These are phyloP conservation scores for Larix sibirica DNA, from an alignment of 83 land plant species.

Conservation along the genomic window DNA sequence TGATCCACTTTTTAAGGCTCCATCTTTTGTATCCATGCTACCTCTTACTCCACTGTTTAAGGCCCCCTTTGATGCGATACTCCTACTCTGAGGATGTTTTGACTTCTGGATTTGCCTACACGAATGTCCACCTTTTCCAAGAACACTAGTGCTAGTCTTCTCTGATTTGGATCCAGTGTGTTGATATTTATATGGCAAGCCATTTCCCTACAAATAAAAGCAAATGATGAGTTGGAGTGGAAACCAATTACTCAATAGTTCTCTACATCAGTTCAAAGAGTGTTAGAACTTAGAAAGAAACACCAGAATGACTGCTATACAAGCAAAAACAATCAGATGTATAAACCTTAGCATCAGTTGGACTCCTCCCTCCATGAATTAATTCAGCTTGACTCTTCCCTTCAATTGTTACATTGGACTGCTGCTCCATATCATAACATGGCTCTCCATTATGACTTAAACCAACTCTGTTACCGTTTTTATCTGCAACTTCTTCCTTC, in stretches of 20 bases:
- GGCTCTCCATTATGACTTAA: not conserved
- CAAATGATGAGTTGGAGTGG: not conserved
- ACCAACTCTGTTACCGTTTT: not conserved
- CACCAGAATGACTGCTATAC: not conserved
- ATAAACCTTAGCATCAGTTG: not conserved
- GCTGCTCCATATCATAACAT: not conserved
- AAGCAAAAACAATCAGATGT: not conserved
- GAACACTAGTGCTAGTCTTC: not conserved
- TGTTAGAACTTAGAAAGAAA: too few relatives aligned
- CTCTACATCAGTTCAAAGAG: not conserved
- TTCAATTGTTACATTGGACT: not conserved
- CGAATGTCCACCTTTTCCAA: not conserved
- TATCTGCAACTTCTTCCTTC: not conserved
- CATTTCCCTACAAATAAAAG: not conserved
- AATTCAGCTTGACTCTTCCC: not conserved
- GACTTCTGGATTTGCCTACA: not conserved
- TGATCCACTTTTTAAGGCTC: not conserved
- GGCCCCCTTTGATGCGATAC: not conserved
- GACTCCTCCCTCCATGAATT: not conserved
- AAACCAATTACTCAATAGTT: not conserved
- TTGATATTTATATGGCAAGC: not conserved
- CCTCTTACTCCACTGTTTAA: not conserved
- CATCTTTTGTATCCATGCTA: not conserved
- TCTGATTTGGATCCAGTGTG: not conserved
- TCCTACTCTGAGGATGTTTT: not conserved